These are phyloP conservation scores for Trichoderma semiorbis DNA, from an alignment of 2,329 filamentous ascomycete genomes.

Conservation along the genomic window DNA sequence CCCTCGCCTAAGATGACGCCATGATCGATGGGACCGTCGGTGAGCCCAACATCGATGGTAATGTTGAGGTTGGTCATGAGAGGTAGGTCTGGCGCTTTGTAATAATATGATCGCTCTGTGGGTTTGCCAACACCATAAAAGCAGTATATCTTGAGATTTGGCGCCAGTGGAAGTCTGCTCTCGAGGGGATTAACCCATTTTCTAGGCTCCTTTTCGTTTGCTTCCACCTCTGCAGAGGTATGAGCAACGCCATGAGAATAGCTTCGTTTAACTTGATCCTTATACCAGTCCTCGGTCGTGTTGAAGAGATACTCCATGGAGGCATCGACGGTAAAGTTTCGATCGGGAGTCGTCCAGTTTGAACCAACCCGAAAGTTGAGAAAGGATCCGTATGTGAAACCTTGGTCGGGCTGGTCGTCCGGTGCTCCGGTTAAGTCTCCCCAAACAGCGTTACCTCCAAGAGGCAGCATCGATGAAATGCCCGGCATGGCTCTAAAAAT, in stretches of 20 bases:
- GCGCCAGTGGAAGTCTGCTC: constrained; percentile 79
- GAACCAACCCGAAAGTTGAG: constrained; percentile 73
- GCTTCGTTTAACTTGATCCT: constrained; percentile 63
- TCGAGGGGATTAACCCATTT: constrained; percentile 98
- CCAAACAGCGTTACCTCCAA: constrained; percentile 94
- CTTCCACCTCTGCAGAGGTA: constrained; percentile 73
- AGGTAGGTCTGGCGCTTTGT: constrained; percentile 66
- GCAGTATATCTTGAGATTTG: constrained; percentile 90
- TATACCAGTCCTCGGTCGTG: constrained; percentile 82
- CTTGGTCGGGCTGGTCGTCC: constrained; percentile 74
- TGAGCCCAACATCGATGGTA: constrained; percentile 66
- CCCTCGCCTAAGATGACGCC: constrained; percentile 95
- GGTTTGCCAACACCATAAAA: constrained; percentile 96
- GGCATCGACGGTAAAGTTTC: constrained; percentile 78
- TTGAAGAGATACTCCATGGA: constrained; percentile 74
- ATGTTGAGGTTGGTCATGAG: constrained; percentile 66
- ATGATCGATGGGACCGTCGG: constrained; percentile 64
- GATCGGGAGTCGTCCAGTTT: constrained; percentile 60
- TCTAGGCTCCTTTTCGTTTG: constrained; percentile 67
- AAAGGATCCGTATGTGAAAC: constrained; percentile 72
- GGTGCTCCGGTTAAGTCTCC: constrained; percentile 84
- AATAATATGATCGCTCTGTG: constrained; percentile 90
- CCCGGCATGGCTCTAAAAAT: constrained; percentile 97
- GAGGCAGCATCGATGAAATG: constrained; percentile 92
- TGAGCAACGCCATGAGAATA: constrained; percentile 90